Base-by-base conservation (phyloP, 2,329 filamentous ascomycete genomes). In the Ophiostoma ulmi region DNA sequence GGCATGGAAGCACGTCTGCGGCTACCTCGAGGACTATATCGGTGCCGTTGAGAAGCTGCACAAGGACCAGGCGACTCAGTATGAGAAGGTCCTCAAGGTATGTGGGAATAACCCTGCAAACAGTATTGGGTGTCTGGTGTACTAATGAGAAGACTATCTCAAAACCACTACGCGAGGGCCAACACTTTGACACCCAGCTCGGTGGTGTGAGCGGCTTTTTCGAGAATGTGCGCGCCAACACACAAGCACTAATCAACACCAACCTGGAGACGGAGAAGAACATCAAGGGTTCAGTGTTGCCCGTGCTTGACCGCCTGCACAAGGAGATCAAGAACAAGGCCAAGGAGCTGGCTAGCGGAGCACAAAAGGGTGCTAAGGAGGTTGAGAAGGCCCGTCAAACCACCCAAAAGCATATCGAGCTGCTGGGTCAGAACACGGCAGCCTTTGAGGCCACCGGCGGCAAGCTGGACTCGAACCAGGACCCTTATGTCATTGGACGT, bases 291-390 rank as follows among this genome's bases (percentile, higher is more conserved):
- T 89, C 90, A 17, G 91, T 98, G 39, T 85, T 97, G 26, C 95
- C 94, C 52, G 90, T 94, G 74, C 90, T 99, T 77, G 92, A 96
- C 76, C 91, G 93, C 69, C 85, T 99, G 67, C 94, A 98, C 83
- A 90, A 92, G 79, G 95, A 98, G 80, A 95, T 99, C 84, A 99
- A 98, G 86, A 89, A 91, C 82, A 98, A 98, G 84, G 86, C 88
- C 74, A 98, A 98, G 84, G 94, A 97, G 81, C 86, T 99, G 68
- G 85, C 87, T 63, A 86, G 88, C 73, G 94, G 94, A 10, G 92
- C 91, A 31, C 87, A 89, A 73, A 97, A 96, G 83, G 87, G 90
- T 20, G 88, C 91, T 75, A 99, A 98, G 83, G 88, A 92, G 68
- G 93, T 99, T 31, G 93, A 97, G 73, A 97, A 97, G 83, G 89